Base-by-base conservation (phyloP, 73 alveolate genomes). In the Paramecium octaurelia region DNA sequence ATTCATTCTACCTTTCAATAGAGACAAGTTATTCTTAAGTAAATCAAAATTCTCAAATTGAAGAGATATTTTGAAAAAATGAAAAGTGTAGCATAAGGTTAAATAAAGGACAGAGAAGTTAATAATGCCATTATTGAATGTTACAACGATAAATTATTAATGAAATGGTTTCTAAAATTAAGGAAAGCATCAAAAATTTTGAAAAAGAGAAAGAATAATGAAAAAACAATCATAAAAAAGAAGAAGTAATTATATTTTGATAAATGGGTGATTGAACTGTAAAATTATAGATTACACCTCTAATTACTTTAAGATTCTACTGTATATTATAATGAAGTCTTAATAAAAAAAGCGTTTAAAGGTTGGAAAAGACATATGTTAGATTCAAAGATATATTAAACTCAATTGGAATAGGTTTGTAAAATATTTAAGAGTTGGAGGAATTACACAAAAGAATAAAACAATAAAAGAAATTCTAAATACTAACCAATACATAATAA, bases 211-310 rank as follows among this genome's bases (percentile, higher is more conserved):
- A 64, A 64, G 14, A 31, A 27, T 12, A 64, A 64, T 24, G 18
- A 27, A 12, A 34, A 27, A 18, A 64, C 46, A 12, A 14, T 64
- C 2, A 34, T 64, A 31, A 64, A 64, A 24, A 73, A 73, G 27
- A 73, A 40, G 35, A 73, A 73, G 64, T 18, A 73, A 73, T 18
- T 73, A 31, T 73, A 12, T 73, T 73, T 73, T 73, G 87, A 73
- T 36, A 73, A 73, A 73, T 73, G 87, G 87, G 87, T 40, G 18
- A n/a, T 73, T 23, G 21, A 23, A 73, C 23, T 73, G 16, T 73
- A 73, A 73, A 29, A 73, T 73, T 35, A 4, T 4, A 36, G 46
- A 40, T 18, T 73, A 12, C 59, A 73, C n/a, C 18, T 16, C 14
- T 38, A 73, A 40, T 11, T 73, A 4, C 31, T 36, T 16, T 31